Conservation (phyloP, 78 protist genomes). For the Polysphondylium violaceum region DNA sequence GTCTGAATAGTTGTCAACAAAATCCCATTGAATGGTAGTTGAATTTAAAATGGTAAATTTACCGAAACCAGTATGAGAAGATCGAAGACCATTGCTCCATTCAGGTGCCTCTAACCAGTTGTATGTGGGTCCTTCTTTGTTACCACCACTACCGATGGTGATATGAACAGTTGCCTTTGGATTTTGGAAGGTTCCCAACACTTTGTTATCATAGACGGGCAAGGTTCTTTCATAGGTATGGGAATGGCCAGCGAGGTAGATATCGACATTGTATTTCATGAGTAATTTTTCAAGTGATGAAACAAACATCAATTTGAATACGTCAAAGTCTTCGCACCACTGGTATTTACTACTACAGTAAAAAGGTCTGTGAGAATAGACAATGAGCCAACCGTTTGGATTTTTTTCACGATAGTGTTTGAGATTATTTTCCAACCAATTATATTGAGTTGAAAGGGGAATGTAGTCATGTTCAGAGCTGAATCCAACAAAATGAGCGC, state of each 20-base stretch:
- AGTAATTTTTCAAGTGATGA: constrained; percentile 22
- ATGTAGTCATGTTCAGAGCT: constrained; percentile 26
- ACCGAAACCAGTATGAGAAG: constrained; percentile 21
- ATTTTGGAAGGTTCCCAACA: not conserved
- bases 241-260: constrained; percentile 41
- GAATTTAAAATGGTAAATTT: not conserved
- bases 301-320: not conserved
- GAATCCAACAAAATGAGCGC: constrained; percentile 33
- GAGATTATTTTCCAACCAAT: constrained; percentile 45
- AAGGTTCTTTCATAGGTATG: constrained; percentile 41
- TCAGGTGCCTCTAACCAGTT: constrained; percentile 8
- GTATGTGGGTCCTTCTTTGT: constrained; percentile 10
- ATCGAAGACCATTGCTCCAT: constrained; percentile 23
- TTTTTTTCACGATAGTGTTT: constrained; percentile 14
- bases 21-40: constrained; percentile 22
- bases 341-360: constrained; percentile 23
- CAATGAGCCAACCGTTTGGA: constrained; percentile 52
- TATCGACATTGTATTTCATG: constrained; percentile 37
- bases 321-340: constrained; percentile 29
- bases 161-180: constrained; percentile 50
- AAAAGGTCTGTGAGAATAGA: constrained; percentile 49
- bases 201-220: constrained; percentile 22
- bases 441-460: constrained; percentile 9
- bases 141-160: constrained; percentile 56
- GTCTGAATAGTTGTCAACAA: not conserved